Base-by-base conservation (phyloP, 148 eudicot species). In the Chenopodium berlandieri region DNA sequence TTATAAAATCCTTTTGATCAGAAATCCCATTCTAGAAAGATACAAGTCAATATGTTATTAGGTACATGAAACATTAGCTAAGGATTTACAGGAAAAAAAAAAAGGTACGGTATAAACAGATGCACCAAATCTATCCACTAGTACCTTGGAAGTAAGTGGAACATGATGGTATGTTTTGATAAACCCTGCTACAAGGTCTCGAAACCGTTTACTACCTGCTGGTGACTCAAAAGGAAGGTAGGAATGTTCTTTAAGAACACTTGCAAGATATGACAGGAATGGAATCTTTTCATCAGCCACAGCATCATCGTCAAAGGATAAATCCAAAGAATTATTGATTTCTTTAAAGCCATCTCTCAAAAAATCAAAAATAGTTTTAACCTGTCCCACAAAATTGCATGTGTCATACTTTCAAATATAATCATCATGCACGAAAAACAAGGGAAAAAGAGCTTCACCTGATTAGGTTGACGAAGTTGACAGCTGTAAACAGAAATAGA, bases 201-300 rank as follows among this genome's bases (percentile, higher is more conserved):
- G 98, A 48, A 96, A 94, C 40, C 89, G 88, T 88, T 80, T 88
- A 86, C 91, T 94, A 68, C 99, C 99, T 78, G 94, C 92, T 69
- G 99, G 98, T 75, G 92, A 87, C 85, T 94, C 99, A 81, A 92
- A 92, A 8, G 94, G 90, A 83, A 90, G 90, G 86, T 86, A 86
- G 69, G 98, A 90, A 62, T 82, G 88, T 56, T 82, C 87, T 84
- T 92, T 90, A 65, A 92, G 79, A 66, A 87, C 87, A 86, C 89
- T 94, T 16, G 95, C 95, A 84, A 96, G 99, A 89, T 94, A 91
- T 78, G 99, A 97, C 75, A 96, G 91, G 86, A 94, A 96, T 56
- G 97, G 94, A 80, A 96, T 94, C 83, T 96, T 96, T 89, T 96
- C 99, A 89, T 96, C 99, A 44, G 98, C 98, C 50, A 92, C 97